Evolutionary conservation across 2,329 filamentous ascomycete species (phyloP), one percentile per base, ranked within the genome.

Genomic region (Paecilomyces formosus): DNA sequence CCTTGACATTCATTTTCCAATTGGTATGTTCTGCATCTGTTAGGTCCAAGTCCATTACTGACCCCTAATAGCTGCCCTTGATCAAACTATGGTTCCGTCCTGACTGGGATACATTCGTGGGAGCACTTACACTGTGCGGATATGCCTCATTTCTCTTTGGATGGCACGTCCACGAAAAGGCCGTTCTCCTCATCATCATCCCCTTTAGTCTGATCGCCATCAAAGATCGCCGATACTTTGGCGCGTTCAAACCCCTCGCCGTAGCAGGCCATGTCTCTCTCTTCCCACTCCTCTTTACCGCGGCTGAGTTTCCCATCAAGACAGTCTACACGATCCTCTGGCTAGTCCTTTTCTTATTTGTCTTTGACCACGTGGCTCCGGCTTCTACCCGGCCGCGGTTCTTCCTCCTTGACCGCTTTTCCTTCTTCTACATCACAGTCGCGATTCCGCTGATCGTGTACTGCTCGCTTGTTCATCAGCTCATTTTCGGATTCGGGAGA

Each of bases 111-210:
- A 88, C 84, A 58, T 97, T 99, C 70, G 83, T 97, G 50, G 91
- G 91, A 3, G 88, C 91, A 0, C 84, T 96, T 52, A 97, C 93
- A 0, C 85, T 97, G 15, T 97, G 94, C 69, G 94, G 90, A 59
- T 99, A 97, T 70, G 89, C 93, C 0, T 97, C 93, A 0, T 99
- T 99, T 77, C 82, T 99, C 9, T 97, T 97, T 66, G 93, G 94
- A 58, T 99, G 93, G 92, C 94, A 99, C 70, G 94, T 99, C 8
- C 94, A 99, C 68, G 94, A 99, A 72, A 99, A 99, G 75, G 94
- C 94, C 1, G 89, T 99, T 58, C 82, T 99, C 22, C 84, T 97
- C 21, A 88, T 97, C 69, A 92, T 99, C 64, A 89, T 97, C 54
- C 94, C 94, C 0, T 97, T 97, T 79, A 95, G 90, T 65, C 82